Base-by-base conservation (phyloP, 495 filamentous ascomycete genomes). In the Penicillium alfredii region DNA sequence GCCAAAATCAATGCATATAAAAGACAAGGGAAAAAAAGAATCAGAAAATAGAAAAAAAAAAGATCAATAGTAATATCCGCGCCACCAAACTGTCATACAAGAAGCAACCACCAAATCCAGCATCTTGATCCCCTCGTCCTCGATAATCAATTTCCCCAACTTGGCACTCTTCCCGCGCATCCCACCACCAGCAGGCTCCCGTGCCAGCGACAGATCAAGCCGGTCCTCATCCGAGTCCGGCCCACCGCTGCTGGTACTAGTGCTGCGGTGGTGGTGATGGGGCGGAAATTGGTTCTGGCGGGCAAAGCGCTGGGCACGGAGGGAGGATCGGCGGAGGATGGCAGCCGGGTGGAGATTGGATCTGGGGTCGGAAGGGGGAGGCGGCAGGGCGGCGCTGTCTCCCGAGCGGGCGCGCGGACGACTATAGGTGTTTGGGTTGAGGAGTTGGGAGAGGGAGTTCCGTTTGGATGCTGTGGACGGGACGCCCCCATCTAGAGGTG, bases 81-180 rank as follows among this genome's bases (percentile, higher is more conserved):
- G 81, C 92, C 90, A 95, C 84, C 89, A 97, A 25, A 96, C 72
- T 1, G 81, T 84, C 61, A 97, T 74, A 55, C 92, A 96, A 25
- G 88, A 83, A 7, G 90, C 85, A 17, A 97, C 87, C 1, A 94
- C 72, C 34, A 98, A 55, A 71, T 98, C 92, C 47, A 95, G 53
- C 92, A 98, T 96, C 63, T 93, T 93, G 37, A 94, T 65, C 0
- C 92, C 92, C 47, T 94, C 90, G 44, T 90, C 81, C 45, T 89
- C 81, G 15, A 97, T 75, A 21, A 98, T 84, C 37, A 96, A 55
- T 62, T 96, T 98, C 1, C 90, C 90, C 51, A 98, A 67, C 61
- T 97, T 96, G 0, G 85, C 90, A 43, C 86, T 78, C 53, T 83
- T 89, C 1, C 88, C 88, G 28, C 78, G 72, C 50, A 85, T 81